A percentile compares a stretch with the other conserved stretches of the same genome.
phyloP scores from a whole-genome alignment of 495 filamentous ascomycete genomes.

The Antarctomyces pellizariae region DNA sequence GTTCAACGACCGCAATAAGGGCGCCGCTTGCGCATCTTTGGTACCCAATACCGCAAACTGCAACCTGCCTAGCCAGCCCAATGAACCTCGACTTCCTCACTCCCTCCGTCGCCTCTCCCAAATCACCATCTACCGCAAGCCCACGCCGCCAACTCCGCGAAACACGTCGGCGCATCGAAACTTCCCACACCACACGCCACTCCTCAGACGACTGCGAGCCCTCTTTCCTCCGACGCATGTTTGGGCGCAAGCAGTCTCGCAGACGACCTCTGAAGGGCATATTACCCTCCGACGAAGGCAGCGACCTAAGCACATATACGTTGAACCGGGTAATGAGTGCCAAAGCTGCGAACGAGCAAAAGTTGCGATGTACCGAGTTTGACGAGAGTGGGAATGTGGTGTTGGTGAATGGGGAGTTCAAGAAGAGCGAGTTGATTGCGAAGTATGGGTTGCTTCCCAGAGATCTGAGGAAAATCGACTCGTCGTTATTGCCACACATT shows the following conservation, averaged over 20 bases:
- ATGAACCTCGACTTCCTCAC: constrained; percentile 21
- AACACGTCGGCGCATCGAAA: too few relatives aligned
- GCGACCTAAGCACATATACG: constrained; percentile 26
- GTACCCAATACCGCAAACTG: constrained; percentile 4
- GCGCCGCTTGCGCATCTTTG: constrained; percentile 5
- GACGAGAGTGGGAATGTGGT: constrained; percentile 84
- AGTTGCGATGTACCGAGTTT: constrained; percentile 82
- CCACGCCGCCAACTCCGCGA: too few relatives aligned
- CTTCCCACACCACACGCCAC: too few relatives aligned
- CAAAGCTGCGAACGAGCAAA: constrained; percentile 57
- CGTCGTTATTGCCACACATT: constrained; percentile 91
- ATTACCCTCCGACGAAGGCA: constrained; percentile 22
- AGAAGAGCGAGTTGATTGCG: constrained; percentile 86
- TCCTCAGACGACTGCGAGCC: constrained; percentile 1
- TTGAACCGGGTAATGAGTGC: constrained; percentile 37
- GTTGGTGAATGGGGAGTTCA: constrained; percentile 87
- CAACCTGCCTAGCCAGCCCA: constrained; percentile 18
- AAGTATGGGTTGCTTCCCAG: constrained; percentile 94
- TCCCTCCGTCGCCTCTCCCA: constrained; percentile 17
- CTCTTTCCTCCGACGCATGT: constrained; percentile 10
- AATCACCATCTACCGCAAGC: constrained; percentile 1
- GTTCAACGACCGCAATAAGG: constrained; percentile 4
- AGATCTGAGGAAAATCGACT: constrained; percentile 93
- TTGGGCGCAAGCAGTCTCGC: constrained; percentile 18
- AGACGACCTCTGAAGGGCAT: constrained; percentile 18